phyloP scores from a whole-genome alignment of 306 rosid genomes.

The Senna siamea region DNA sequence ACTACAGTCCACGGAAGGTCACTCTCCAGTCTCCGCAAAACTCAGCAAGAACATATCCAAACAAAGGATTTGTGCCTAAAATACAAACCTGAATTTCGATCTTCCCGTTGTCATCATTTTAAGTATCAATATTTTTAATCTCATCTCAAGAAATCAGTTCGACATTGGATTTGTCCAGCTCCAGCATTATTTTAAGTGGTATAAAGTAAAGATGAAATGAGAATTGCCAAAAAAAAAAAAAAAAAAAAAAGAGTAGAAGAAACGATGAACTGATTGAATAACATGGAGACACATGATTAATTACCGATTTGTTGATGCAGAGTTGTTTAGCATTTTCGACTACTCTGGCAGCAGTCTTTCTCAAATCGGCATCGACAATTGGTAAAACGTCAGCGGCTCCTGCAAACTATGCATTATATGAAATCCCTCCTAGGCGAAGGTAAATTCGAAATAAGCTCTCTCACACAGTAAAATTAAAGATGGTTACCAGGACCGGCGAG shows the following conservation, averaged over 20 bases:
- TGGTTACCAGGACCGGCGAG: constrained; percentile 72
- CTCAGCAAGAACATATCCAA: not conserved
- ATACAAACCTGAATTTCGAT: not conserved
- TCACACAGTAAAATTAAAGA: too few species aligned
- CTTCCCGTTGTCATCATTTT: not conserved
- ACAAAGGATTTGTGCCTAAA: too few species aligned
- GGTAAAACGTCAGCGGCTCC: constrained; percentile 64
- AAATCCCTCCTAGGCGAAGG: not conserved
- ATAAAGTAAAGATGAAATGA: not conserved
- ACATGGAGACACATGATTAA: not conserved
- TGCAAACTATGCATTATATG: constrained; percentile 14
- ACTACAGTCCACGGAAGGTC: not conserved
- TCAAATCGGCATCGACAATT: constrained; percentile 58
- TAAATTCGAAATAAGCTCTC: not conserved
- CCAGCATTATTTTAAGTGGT: too few species aligned
- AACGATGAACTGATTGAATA: not conserved
- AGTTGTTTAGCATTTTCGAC: constrained; percentile 46
- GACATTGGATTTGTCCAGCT: not conserved
- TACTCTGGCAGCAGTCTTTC: constrained; percentile 43
- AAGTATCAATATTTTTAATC: not conserved
- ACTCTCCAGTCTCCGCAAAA: not conserved
- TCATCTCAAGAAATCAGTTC: not conserved
- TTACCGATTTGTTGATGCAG: constrained; percentile 56
- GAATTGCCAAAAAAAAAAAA: too few species aligned
- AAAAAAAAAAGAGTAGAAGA: too few species aligned